phyloP scores from a whole-genome alignment of 2,329 filamentous ascomycete species.

The Cordyceps sp. region DNA sequence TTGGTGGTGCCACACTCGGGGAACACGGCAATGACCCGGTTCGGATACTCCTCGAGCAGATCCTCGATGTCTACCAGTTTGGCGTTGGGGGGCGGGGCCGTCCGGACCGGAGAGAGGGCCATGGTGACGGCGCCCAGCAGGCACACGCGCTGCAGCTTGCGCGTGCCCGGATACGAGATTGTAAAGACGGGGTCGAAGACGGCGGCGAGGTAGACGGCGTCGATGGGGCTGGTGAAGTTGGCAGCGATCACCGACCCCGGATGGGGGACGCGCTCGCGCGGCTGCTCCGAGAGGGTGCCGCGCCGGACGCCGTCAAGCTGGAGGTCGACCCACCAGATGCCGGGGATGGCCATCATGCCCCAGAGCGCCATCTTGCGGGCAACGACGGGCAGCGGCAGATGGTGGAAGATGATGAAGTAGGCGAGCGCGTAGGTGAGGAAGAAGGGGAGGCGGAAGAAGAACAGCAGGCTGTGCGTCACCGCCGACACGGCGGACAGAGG shows the following conservation, averaged over 20 bases:
- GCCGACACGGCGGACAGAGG: conserved; percentile 45
- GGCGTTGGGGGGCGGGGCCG: conserved; percentile 25
- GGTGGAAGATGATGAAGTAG: conserved; percentile 73
- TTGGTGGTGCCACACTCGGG: conserved; percentile 93
- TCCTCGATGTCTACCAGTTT: conserved; percentile 43
- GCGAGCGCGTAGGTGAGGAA: conserved; percentile 49
- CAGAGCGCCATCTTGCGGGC: conserved; percentile 74
- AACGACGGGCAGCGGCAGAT: conserved; percentile 48
- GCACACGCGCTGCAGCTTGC: conserved; percentile 59
- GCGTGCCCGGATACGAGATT: conserved; percentile 58
- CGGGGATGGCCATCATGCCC: conserved; percentile 73
- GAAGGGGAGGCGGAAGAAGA: conserved; percentile 64
- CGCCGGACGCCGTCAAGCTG: conserved; percentile 93
- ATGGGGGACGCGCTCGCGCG: conserved; percentile 57
- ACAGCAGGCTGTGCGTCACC: conserved; percentile 53
- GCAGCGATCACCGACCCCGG: conserved; percentile 72
- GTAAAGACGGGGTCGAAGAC: conserved; percentile 96
- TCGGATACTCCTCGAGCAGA: conserved; percentile 51
- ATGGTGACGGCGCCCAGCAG: conserved; percentile 59
- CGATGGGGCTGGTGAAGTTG: conserved; percentile 83
- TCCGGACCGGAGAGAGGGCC: conserved; percentile 46
- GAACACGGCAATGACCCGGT: conserved; percentile 69
- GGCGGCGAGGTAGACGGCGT: conserved; percentile 83
- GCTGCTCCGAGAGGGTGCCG: conserved; percentile 66
- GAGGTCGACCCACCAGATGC: conserved; percentile 97